Evolutionary conservation across 106 monocot species (phyloP).

Genomic region (Platanthera guangdongensis): DNA sequence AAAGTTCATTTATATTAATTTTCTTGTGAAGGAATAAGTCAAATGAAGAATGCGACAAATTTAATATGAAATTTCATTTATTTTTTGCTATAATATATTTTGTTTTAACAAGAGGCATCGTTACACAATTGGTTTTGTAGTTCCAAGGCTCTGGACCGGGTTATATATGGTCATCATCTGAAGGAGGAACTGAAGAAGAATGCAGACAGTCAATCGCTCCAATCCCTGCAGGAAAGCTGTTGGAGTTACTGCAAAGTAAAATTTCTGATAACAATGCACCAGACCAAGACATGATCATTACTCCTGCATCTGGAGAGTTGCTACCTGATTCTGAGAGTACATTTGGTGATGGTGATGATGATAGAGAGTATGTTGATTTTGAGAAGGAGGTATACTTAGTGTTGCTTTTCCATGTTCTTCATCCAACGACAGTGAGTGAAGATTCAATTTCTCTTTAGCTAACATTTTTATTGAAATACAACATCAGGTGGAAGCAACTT

Average conservation of each 20-base stretch:
- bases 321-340: constrained; percentile 49
- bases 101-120: background rate
- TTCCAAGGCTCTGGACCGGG: constrained; percentile 57
- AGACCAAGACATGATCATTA: constrained; percentile 32
- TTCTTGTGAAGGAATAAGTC: too few relatives aligned
- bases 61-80: background rate
- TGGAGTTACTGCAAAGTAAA: constrained; percentile 21
- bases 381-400: constrained; percentile 70
- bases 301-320: constrained; percentile 53
- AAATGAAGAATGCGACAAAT: too few relatives aligned
- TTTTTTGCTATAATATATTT: background rate
- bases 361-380: constrained; percentile 71
- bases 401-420: too few relatives aligned
- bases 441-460: background rate
- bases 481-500: constrained; percentile 93
- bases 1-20: background rate
- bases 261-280: constrained; percentile 36
- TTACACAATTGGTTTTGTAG: constrained; percentile 20
- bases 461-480: constrained; percentile 2
- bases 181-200: constrained; percentile 64
- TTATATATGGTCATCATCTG: constrained; percentile 73
- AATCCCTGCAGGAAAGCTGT: constrained; percentile 64
- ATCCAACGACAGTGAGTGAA: background rate
- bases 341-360: constrained; percentile 50
- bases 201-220: constrained; percentile 90